These are phyloP conservation scores for Zygosaccharomyces bailii DNA, from an alignment of 805 yeast species.

Conservation along the genomic window DNA sequence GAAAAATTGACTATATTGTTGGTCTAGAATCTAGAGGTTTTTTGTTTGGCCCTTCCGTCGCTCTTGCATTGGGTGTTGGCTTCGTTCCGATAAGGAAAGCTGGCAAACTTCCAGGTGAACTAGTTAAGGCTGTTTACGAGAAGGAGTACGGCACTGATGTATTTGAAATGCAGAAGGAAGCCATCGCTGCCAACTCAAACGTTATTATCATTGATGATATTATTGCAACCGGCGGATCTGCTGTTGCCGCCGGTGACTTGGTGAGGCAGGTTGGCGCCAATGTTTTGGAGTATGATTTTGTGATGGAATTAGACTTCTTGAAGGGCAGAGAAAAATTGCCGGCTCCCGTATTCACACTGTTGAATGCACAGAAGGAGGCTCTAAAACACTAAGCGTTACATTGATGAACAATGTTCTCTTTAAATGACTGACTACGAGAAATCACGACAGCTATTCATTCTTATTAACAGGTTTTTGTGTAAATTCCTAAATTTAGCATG, in stretches of 20 bases:
- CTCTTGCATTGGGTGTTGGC: constrained; percentile 82
- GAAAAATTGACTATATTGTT: constrained; percentile 79
- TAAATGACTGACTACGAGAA: background rate
- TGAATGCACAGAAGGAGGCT: constrained; percentile 72
- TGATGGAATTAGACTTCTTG: constrained; percentile 92
- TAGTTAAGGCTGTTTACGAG: constrained; percentile 63
- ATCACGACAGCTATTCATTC: background rate
- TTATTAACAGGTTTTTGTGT: background rate
- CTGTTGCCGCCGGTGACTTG: constrained; percentile 87
- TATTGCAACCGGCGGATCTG: constrained; percentile 98
- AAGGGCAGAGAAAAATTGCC: constrained; percentile 85
- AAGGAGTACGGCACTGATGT: constrained; percentile 93
- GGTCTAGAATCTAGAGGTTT: constrained; percentile 98
- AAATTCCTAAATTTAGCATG: background rate
- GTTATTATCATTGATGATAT: constrained; percentile 93
- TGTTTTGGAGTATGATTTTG: constrained; percentile 76
- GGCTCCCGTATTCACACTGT: constrained; percentile 85
- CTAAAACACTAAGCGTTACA: constrained; percentile 24
- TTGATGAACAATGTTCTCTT: background rate
- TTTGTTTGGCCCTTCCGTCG: constrained; percentile 92
- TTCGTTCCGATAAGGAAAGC: constrained; percentile 94
- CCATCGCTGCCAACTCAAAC: constrained; percentile 74
- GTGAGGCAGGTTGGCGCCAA: constrained; percentile 64
- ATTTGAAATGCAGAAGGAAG: constrained; percentile 82
- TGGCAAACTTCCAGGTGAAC: constrained; percentile 91